Conservation (phyloP, 1,284 basidiomycete species). For the Trichosporon inkin region DNA sequence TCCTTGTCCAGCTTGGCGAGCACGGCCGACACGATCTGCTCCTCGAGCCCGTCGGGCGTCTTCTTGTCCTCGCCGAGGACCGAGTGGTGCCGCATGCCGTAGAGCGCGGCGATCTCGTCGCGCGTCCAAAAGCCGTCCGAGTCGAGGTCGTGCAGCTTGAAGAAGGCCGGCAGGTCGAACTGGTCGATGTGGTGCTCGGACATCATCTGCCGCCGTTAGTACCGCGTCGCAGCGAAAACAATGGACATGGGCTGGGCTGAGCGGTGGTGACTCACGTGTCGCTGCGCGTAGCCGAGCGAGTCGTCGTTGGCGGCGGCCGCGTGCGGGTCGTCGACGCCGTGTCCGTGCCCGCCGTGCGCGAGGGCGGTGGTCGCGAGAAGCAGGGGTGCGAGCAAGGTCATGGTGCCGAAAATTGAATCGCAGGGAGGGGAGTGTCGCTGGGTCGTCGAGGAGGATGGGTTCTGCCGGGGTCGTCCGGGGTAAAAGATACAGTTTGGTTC, state of each 20-base stretch:
- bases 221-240: not conserved
- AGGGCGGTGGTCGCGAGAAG: constrained; percentile 23
- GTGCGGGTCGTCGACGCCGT: constrained; percentile 30
- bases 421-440: constrained; percentile 10
- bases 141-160: constrained; percentile 79
- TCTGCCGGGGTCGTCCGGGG: not conserved
- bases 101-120: constrained; percentile 82
- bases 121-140: constrained; percentile 69
- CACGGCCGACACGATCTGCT: constrained; percentile 72
- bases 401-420: constrained; percentile 6
- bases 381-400: constrained; percentile 19
- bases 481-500: not conserved
- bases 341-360: constrained; percentile 43
- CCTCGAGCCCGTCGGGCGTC: constrained; percentile 56
- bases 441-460: not conserved
- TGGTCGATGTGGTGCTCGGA: constrained; percentile 50
- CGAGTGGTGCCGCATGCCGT: constrained; percentile 93
- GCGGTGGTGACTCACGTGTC: constrained; percentile 55
- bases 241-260: no score
- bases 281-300: constrained; percentile 52
- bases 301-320: constrained; percentile 23
- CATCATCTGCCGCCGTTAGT: constrained; percentile 39
- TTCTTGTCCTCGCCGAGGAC: constrained; percentile 80
- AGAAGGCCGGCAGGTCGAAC: constrained; percentile 49
- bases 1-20: constrained; percentile 72